A percentile compares a stretch with the other conserved stretches of the same genome.
phyloP scores from a whole-genome alignment of 2,329 filamentous ascomycete genomes.

The Trichocomaceae sp. region DNA sequence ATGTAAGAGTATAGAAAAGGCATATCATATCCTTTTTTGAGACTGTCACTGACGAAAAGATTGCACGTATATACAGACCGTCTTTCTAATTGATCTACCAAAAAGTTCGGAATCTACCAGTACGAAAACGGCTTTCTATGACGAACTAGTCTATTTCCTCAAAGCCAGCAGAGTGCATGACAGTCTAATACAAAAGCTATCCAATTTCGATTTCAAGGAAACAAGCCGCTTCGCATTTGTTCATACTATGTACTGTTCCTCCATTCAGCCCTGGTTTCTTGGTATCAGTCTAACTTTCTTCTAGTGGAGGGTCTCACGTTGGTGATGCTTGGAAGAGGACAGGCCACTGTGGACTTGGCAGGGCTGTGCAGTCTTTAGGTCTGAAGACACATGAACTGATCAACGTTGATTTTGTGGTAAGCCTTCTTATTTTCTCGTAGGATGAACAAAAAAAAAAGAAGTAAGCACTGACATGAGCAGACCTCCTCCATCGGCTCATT shows the following conservation, averaged over 20 bases:
- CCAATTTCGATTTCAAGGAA: conserved; percentile 72
- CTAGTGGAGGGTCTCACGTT: conserved; percentile 51
- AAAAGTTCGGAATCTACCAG: conserved; percentile 27
- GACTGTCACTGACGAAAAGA: neutral
- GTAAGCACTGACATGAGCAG: conserved; percentile 33
- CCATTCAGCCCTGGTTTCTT: conserved; percentile 2
- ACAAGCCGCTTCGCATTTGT: conserved; percentile 72
- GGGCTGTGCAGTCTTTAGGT: conserved; percentile 58
- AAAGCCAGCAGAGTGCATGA: conserved; percentile 58
- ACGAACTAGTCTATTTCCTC: conserved; percentile 66
- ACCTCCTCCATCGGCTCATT: conserved; percentile 76
- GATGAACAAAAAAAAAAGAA: neutral
- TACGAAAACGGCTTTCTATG: conserved; percentile 53
- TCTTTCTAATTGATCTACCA: conserved; percentile 90
- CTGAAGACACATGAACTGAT: conserved; percentile 51
- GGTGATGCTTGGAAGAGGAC: conserved; percentile 47
- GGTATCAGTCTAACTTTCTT: conserved; percentile 4
- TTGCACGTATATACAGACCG: conserved; percentile 45
- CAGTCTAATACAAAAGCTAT: conserved; percentile 60
- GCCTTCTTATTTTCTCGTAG: neutral
- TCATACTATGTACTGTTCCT: conserved; percentile 65
- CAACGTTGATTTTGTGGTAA: conserved; percentile 66
- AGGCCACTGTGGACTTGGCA: conserved; percentile 68
- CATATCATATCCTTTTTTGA: too few relatives aligned
- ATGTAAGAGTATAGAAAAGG: conserved; percentile 48